These are phyloP conservation scores for Triticum urartu DNA, from an alignment of 176 grass and related monocot genomes.

Conservation along the genomic window DNA sequence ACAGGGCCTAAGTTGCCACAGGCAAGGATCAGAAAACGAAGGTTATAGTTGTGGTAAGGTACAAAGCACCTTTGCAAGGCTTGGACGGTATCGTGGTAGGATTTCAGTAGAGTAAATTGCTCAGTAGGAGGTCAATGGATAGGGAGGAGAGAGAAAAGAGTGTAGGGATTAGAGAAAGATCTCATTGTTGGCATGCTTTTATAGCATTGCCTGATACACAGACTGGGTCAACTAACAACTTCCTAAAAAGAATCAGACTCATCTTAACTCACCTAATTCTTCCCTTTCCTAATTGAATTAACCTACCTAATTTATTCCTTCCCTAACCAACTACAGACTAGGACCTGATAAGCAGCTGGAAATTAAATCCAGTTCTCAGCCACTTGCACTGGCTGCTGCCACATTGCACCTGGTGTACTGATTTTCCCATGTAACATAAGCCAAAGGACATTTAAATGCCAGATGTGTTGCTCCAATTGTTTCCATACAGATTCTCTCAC, in stretches of 20 bases:
- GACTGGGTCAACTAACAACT: not conserved
- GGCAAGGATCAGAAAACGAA: not conserved
- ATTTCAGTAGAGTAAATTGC: not conserved
- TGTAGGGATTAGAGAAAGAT: not conserved
- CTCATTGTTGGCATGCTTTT: not conserved
- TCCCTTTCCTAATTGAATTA: not conserved
- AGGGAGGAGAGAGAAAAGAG: not conserved
- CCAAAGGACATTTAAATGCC: not conserved
- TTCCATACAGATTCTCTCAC: not conserved
- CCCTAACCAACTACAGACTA: not conserved
- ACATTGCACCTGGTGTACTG: not conserved
- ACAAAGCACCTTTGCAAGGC: not conserved
- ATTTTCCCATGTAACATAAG: not conserved
- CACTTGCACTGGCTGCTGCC: not conserved
- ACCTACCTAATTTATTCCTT: not conserved
- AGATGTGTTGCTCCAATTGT: not conserved
- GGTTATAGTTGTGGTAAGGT: not conserved
- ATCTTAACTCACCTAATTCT: not conserved
- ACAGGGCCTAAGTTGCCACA: not conserved
- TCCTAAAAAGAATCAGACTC: not conserved
- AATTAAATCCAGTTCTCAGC: not conserved
- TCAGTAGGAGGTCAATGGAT: not conserved
- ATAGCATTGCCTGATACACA: not conserved
- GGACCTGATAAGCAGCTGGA: slow-evolving; percentile 2
- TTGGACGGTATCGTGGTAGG: not conserved